Evolutionary conservation across 371 early-diverging fungal species (phyloP), one percentile per base, ranked within the genome.

Genomic region (Encephalitozoon romaleae): DNA sequence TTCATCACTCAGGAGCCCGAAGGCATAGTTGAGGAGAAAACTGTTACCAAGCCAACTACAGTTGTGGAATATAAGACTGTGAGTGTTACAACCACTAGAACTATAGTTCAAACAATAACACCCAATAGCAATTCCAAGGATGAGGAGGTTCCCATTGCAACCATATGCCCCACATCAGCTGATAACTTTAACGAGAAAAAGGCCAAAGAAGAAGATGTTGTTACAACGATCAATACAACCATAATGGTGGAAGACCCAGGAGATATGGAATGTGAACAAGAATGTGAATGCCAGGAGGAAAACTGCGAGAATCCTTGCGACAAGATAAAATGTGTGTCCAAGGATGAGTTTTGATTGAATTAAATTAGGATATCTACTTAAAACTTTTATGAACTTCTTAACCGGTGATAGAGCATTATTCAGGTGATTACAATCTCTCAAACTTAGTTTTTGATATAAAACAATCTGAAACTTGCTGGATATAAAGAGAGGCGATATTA

Each of bases 241-340:
- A 69, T 76, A 42, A 18, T 66, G 12, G 42, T 74, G 30, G 74
- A 74, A 1, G 74, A 67, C 39, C 65, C 26, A 1, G 76, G 69
- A 9, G 76, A 70, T 43, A 65, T 76, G 30, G 76, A 76, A 45
- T 76, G 76, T 69, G 76, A 70, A 52, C 69, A 69, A 26, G 76
- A 76, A 41, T 76, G 76, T 42, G 64, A 65, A 25, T 76, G 76
- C 63, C 49, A 70, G 15, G 64, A 54, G 34, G 63, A 63, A 41
- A 63, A 59, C n/a, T 76, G 76, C 38, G 59, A 23, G 30, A 76
- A 76, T 76, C 76, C 76, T 18, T 76, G 76, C 55, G 71, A 68
- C 9, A 76, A 49, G 53, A 70, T 76, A 39, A 67, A 68, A 59
- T 76, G 76, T 69, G 76, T 74, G 1, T 52, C 67, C 2, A 34